Evolutionary conservation across 768 basidiomycete genomes (phyloP), one percentile per base, ranked within the genome.

Genomic region (Favolaschia claudopus): DNA sequence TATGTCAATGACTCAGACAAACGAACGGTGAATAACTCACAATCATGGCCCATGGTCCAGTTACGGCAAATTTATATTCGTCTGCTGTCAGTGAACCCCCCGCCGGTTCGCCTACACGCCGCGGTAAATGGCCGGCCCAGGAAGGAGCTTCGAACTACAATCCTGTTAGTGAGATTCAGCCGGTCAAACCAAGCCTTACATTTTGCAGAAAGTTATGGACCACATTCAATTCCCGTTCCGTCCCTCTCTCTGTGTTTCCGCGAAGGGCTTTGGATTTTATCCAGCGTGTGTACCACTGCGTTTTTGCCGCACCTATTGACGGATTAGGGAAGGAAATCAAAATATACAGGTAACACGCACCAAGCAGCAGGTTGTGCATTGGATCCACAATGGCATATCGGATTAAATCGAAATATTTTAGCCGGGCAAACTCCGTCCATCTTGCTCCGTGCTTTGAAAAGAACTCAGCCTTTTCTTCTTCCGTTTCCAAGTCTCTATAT

Each of bases 51-150:
- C 55, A 59, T 19, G 66, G 63, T 7, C 48, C 55, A 1, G 63
- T 25, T n/a, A 48, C 50, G 29, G 65, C 42, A 22, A 42, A 45
- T 47, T 70, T 69, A 65, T 69, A 69, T 38, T 71, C 65, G 42
- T 71, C 70, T 1, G 70, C 65, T 5, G 58, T 65, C 8, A 71
- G 67, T 2, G 57, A 63, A 7, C 70, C 70, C 7, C 68, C 70
- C 0, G 68, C 65, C 2, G 70, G 67, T 31, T 67, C 62, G 5
- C 70, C 70, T 15, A 71, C 67, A 5, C 64, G 44, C 4, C 37
- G 24, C 9, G 70, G 69, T 1, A 70, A 39, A 1, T 57, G 57
- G 0, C 58, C 66, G 2, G 66, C 58, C 69, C 69, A 70, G 3
- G 36, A 17, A 1, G 70, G 69, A 32, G 62, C 55, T 36, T 68